Percentiles rank a stretch among this genome's conserved stretches.
Evolutionary conservation across 2,329 filamentous ascomycete genomes (phyloP).

Genomic region (Sporothrix variecibatus): DNA sequence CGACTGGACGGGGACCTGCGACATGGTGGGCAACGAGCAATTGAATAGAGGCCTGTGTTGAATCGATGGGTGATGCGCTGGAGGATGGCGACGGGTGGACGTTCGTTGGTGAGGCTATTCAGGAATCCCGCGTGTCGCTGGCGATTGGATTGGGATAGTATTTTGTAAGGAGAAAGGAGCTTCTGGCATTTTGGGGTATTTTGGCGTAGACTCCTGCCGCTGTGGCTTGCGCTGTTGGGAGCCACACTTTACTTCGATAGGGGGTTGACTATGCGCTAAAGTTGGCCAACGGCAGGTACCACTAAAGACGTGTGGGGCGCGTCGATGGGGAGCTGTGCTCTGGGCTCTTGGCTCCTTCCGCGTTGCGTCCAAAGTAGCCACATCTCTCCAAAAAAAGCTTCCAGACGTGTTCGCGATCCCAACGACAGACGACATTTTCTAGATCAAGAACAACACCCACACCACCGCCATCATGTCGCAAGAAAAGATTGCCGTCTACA

Average conservation of each 20-base stretch:
- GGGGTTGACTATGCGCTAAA: not conserved
- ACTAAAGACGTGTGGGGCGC: slow-evolving; percentile 1
- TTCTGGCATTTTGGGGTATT: slow-evolving; percentile 8
- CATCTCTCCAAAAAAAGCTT: slow-evolving; percentile 25
- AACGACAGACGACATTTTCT: not conserved
- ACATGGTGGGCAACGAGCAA: slow-evolving; percentile 60
- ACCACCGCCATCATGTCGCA: slow-evolving; percentile 43
- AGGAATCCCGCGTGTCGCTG: not conserved
- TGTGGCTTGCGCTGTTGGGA: slow-evolving; percentile 19
- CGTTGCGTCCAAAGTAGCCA: slow-evolving; percentile 26
- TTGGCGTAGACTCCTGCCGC: not conserved
- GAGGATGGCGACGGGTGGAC: not conserved
- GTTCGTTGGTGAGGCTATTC: slow-evolving; percentile 14
- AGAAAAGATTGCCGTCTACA: slow-evolving; percentile 67
- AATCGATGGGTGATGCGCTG: not conserved
- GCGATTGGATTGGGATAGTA: not conserved
- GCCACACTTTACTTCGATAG: not conserved
- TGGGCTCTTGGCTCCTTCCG: not conserved
- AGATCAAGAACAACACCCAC: not conserved
- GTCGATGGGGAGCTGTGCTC: not conserved
- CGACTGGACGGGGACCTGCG: slow-evolving; percentile 83
- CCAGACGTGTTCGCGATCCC: not conserved
- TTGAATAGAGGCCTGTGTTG: not conserved
- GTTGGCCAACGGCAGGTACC: not conserved
- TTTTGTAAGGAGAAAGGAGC: slow-evolving; percentile 20